These are phyloP conservation scores for Stenocarpella maydis DNA, from an alignment of 2,329 filamentous ascomycete species.

Conservation along the genomic window DNA sequence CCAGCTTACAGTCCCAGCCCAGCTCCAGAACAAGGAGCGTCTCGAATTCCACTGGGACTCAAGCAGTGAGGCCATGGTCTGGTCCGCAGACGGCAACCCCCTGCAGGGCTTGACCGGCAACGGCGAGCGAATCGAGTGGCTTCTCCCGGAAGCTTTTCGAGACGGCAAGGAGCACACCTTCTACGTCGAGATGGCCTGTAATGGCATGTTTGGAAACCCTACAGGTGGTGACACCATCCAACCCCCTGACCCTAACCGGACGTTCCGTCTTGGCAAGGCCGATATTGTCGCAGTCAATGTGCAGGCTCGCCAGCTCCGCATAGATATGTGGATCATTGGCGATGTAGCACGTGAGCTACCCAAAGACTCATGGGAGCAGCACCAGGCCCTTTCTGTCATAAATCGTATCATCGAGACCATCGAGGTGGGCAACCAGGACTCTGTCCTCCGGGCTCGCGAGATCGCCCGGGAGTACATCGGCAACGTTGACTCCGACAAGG, in stretches of 20 bases:
- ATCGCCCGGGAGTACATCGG: conserved; percentile 87
- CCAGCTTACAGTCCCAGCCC: conserved; percentile 76
- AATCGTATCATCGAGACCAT: conserved; percentile 93
- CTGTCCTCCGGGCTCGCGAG: conserved; percentile 80
- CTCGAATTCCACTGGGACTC: conserved; percentile 98
- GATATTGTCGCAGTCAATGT: conserved; percentile 91
- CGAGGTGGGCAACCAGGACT: conserved; percentile 79
- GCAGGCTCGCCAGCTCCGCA: conserved; percentile 81
- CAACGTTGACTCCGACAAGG: conserved; percentile 80
- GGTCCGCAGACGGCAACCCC: conserved; percentile 88
- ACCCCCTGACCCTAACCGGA: conserved; percentile 84
- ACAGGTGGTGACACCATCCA: conserved; percentile 83
- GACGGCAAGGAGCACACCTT: conserved; percentile 88
- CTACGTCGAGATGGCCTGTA: conserved; percentile 98
- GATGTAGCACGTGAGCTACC: conserved; percentile 94
- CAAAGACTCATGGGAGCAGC: conserved; percentile 85
- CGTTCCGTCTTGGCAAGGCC: conserved; percentile 78
- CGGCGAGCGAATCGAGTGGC: conserved; percentile 90
- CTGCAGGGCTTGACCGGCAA: conserved; percentile 91
- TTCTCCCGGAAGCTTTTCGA: conserved; percentile 81
- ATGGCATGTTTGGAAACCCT: conserved; percentile 97
- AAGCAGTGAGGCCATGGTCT: conserved; percentile 93
- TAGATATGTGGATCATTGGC: conserved; percentile 95
- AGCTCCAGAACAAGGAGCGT: conserved; percentile 77
- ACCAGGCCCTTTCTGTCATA: conserved; percentile 82